Percentiles rank a stretch among this genome's conserved stretches.
Conservation (phyloP, 768 basidiomycete species). For the Boletellus ananiceps region DNA sequence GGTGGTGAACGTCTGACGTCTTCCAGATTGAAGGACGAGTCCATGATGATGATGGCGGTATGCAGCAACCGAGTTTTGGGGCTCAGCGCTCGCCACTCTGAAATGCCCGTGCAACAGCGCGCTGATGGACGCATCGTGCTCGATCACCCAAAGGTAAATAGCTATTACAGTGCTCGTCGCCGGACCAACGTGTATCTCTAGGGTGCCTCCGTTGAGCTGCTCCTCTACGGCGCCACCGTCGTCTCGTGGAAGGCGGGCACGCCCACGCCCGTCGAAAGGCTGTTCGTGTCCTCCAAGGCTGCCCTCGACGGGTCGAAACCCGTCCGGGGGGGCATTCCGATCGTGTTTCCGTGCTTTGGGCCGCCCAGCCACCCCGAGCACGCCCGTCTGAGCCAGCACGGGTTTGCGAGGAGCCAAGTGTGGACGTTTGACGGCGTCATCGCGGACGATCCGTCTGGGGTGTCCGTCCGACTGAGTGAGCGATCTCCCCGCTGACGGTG, state of each 20-base stretch:
- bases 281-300: conserved; percentile 82
- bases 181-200: conserved; percentile 22
- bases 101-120: conserved; percentile 54
- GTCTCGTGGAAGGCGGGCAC: conserved; percentile 75
- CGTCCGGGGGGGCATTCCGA: conserved; percentile 51
- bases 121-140: conserved; percentile 43
- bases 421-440: conserved; percentile 70
- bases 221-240: conserved; percentile 82
- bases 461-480: conserved; percentile 78
- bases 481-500: conserved; percentile 1
- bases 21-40: conserved; percentile 59
- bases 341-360: conserved; percentile 89
- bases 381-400: conserved; percentile 73
- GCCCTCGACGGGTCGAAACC: conserved; percentile 77
- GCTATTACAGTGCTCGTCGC: not conserved
- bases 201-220: conserved; percentile 63
- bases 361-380: conserved; percentile 74
- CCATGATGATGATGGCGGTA: conserved; percentile 41
- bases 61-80: conserved; percentile 11
- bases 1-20: conserved; percentile 46
- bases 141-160: conserved; percentile 56
- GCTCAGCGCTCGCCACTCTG: not conserved
- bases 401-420: conserved; percentile 74
- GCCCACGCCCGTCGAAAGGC: conserved; percentile 49
- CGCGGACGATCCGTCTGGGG: conserved; percentile 63